Base-by-base conservation (phyloP, 2,329 filamentous ascomycete genomes). In the Ramularia collo-cygni region DNA sequence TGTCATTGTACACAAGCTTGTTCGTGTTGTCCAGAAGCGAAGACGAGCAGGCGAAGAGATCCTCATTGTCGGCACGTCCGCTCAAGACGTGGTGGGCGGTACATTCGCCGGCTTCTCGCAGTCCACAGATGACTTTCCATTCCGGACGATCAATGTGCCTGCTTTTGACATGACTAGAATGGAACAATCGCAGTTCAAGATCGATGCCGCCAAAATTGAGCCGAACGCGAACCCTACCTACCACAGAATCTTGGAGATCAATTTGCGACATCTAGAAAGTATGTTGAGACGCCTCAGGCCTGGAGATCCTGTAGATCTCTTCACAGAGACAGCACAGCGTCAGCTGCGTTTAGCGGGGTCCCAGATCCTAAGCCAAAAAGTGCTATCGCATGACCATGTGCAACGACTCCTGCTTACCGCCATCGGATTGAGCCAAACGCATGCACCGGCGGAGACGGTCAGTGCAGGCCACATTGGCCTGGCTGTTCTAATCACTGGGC, bases 21-120 rank as follows among this genome's bases (percentile, higher is more conserved):
- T 85, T 38, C 74, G 76, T 34, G 70, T 83, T 5, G 77, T 94
- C 17, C 81, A 89, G 53, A 75, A 76, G 43, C 74, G 81, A 42
- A 83, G 89, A 70, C 72, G 74, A 38, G 72, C 77, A 28, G 88
- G 88, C 4, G 75, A 80, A 50, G 76, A 76, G 43, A 74, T 95
- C 37, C 74, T 89, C 40, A 72, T 95, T 13, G 65, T 96, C 21
- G 92, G 89, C n/a, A 87, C 85, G 4, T 82, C 83, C 8, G 72
- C 79, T 16, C 72, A 70, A 1, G 70, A 51, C 12, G 42, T 31
- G 14, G 29, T 34, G n/a, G 41, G 33, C 27, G 38, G 27, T 10
- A 13, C 32, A 8, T 50, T 48, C 40, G 35, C 38, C 35, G 32
- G 28, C 38, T 32, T 35, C 39, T 18, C 29, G 17, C 33, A 41